Evolutionary conservation across 306 rosid genomes (phyloP).

Genomic region (Corylus americana): DNA sequence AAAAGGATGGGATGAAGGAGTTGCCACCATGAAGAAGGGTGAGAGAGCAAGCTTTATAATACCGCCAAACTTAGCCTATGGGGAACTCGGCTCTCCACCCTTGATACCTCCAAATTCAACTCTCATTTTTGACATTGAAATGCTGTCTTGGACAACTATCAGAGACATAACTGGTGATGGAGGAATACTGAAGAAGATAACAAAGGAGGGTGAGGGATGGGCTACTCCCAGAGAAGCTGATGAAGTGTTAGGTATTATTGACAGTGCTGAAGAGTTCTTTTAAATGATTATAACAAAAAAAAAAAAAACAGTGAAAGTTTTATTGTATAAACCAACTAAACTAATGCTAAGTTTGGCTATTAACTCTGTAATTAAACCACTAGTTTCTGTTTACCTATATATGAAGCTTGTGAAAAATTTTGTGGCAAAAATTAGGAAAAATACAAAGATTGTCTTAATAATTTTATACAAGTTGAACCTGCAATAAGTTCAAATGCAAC

Average conservation of each 20-base stretch:
- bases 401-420: background rate
- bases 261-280: background rate
- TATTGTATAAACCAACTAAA: background rate
- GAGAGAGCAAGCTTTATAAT: slow-evolving; percentile 67
- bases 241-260: slow-evolving; percentile 51
- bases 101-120: slow-evolving; percentile 56
- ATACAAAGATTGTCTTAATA: background rate
- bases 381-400: background rate
- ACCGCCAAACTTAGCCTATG: slow-evolving; percentile 65
- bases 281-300: too few relatives aligned
- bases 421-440: background rate
- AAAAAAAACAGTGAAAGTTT: background rate
- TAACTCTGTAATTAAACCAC: background rate
- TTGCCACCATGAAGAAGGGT: slow-evolving; percentile 62
- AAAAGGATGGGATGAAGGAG: slow-evolving; percentile 72
- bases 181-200: slow-evolving; percentile 58
- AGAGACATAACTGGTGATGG: slow-evolving; percentile 62
- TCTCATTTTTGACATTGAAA: slow-evolving; percentile 60
- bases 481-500: background rate
- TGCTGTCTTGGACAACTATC: slow-evolving; percentile 52
- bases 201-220: slow-evolving; percentile 59
- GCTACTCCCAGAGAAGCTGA: slow-evolving; percentile 60
- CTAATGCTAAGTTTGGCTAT: background rate
- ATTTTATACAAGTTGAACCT: background rate
- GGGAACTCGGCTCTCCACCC: slow-evolving; percentile 56